Evolutionary conservation across 2,329 filamentous ascomycete genomes (phyloP), one percentile per base, ranked within the genome.

Genomic region (Nigrospora sphaerica): DNA sequence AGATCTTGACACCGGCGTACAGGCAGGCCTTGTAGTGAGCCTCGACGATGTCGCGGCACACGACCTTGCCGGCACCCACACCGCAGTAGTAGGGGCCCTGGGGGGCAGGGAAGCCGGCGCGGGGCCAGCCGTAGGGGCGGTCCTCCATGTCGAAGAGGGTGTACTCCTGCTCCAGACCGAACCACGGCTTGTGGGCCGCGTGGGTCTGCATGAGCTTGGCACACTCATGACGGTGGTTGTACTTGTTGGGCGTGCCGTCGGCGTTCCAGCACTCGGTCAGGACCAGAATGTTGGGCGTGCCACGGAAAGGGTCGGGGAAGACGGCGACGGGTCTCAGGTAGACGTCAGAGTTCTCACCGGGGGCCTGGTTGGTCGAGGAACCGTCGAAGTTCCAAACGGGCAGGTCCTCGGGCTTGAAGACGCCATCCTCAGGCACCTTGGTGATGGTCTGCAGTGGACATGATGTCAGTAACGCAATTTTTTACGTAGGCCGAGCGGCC

Each of bases 91-190:
- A 95, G 52, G 89, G 89, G 55, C 90, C 90, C 73, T 95, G 90
- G 57, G 91, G 88, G 67, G 87, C 90, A 54, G 90, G 90, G 85
- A 85, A 95, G 63, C 89, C 89, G 34, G 42, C 46, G 71, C 81
- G 81, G 65, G 61, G 61, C 88, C 89, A 95, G 73, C 93, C 93
- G 63, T 90, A 96, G 46, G 93, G 93, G 73, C 89, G 86, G 69
- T 90, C 87, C 58, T 85, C 81, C 57, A 83, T 72, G 63, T 92
- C 91, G 58, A 97, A 85, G 39, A 95, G 84, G 50, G 89, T 97
- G 80, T 97, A 97, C 72, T 97, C 92, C 68, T 97, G 92, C 69
- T 95, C 92, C 16, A 98, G 83, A 72, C 93, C 93, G 72, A 97
- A 98, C 93, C 92, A 97, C 64, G 93, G 91, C 67, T 86, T 78